Percentiles rank a stretch among this genome's conserved stretches.
phyloP scores from a whole-genome alignment of 352 stramenopile genomes.

The Aphanomyces astaci region DNA sequence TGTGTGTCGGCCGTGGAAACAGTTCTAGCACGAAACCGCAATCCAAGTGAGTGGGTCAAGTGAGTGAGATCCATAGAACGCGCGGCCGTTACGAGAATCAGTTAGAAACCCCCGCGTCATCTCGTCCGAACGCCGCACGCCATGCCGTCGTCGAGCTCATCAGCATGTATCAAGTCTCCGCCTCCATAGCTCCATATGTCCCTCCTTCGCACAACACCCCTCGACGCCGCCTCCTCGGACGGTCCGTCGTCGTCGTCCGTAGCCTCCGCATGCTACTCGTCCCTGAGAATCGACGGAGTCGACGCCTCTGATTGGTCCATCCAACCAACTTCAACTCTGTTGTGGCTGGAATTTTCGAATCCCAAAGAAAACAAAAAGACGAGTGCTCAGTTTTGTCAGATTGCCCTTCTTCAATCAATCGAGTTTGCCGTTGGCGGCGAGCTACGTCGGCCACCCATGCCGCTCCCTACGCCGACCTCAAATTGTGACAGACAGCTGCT shows the following conservation, averaged over 20 bases:
- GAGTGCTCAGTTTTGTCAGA: background rate
- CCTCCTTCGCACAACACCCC: too few species aligned
- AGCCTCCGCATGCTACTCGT: background rate
- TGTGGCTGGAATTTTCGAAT: background rate
- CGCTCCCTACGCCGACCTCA: too few species aligned
- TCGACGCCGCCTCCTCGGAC: background rate
- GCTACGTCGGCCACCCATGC: too few species aligned
- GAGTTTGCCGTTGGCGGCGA: too few species aligned
- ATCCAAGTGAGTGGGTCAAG: constrained; percentile 1
- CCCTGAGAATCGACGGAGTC: background rate
- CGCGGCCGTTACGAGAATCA: background rate
- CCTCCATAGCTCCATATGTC: too few species aligned
- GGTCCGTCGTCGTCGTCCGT: background rate
- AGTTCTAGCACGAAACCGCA: constrained; percentile 8
- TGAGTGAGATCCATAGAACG: background rate
- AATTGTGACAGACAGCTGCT: too few species aligned
- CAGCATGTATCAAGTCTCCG: too few species aligned
- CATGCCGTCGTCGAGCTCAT: too few species aligned
- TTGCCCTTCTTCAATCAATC: too few species aligned
- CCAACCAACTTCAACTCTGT: background rate
- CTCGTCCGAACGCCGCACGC: background rate
- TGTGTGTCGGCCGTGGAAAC: constrained; percentile 11
- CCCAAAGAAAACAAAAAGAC: background rate
- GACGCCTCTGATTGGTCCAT: background rate
- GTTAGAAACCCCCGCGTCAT: constrained; percentile 17